phyloP scores from a whole-genome alignment of 2,329 filamentous ascomycete species.

The Scedosporium apiospermum region DNA sequence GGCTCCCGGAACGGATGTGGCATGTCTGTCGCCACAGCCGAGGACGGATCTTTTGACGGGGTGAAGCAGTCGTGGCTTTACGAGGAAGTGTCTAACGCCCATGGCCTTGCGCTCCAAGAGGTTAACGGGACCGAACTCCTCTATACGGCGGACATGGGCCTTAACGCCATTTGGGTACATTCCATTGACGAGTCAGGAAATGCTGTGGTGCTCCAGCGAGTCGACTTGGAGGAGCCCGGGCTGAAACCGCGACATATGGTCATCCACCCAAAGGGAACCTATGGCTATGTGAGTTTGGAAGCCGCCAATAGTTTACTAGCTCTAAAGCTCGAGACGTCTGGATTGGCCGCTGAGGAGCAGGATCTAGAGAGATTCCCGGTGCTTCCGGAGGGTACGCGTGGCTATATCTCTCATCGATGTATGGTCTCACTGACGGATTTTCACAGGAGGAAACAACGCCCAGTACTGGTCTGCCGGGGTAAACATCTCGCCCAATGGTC shows the following conservation, averaged over 20 bases:
- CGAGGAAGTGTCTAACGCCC: not conserved
- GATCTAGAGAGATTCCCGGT: not conserved
- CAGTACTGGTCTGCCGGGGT: slow-evolving; percentile 1
- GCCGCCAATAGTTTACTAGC: not conserved
- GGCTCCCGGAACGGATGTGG: not conserved
- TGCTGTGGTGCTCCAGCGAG: not conserved
- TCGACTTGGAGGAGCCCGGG: not conserved
- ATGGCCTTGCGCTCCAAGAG: not conserved
- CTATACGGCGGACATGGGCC: slow-evolving; percentile 1
- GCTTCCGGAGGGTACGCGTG: not conserved
- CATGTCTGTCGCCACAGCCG: not conserved
- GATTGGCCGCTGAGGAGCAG: not conserved
- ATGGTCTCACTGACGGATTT: not conserved
- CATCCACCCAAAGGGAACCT: not conserved
- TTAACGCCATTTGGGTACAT: not conserved
- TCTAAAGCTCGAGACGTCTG: not conserved
- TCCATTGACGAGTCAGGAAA: not conserved
- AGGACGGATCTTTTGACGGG: not conserved
- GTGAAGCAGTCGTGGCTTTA: not conserved
- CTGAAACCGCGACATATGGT: not conserved
- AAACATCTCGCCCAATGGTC: not conserved
- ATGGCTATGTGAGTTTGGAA: not conserved
- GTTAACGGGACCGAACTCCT: not conserved
- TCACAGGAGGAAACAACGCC: not conserved
- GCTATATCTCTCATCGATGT: not conserved